Evolutionary conservation across 305 asterid species (phyloP).

Genomic region (Striga hermonthica): DNA sequence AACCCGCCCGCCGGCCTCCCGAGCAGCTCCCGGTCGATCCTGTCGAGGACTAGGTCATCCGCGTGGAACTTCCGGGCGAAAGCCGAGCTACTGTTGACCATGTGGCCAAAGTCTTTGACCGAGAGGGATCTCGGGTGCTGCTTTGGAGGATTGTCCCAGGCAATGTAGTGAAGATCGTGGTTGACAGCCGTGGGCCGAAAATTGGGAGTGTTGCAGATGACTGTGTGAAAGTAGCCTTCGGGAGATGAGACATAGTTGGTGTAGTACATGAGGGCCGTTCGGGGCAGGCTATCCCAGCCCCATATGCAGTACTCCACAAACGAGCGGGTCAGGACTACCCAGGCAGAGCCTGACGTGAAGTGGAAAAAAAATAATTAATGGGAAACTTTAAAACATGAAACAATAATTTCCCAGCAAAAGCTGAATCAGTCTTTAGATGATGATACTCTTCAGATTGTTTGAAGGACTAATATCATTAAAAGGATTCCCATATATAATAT

Average conservation of each 20-base stretch:
- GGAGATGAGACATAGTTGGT: slow-evolving; percentile 87
- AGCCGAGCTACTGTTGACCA: slow-evolving; percentile 90
- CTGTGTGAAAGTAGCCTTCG: slow-evolving; percentile 91
- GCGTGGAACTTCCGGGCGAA: slow-evolving; percentile 84
- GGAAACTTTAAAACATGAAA: too few relatives aligned
- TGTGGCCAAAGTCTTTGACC: slow-evolving; percentile 57
- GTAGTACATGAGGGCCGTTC: slow-evolving; percentile 89
- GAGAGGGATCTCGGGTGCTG: slow-evolving; percentile 79
- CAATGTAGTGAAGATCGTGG: slow-evolving; percentile 92
- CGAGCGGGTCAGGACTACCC: slow-evolving; percentile 84
- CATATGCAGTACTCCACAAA: slow-evolving; percentile 84
- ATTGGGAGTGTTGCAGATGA: slow-evolving; percentile 75
- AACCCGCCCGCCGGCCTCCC: slow-evolving; percentile 58
- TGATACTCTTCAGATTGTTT: too few relatives aligned
- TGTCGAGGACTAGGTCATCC: slow-evolving; percentile 76
- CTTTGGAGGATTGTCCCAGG: slow-evolving; percentile 96
- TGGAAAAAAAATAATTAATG: background rate
- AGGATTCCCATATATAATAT: too few relatives aligned
- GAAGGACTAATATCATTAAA: too few relatives aligned
- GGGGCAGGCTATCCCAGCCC: slow-evolving; percentile 94
- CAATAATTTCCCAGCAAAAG: too few relatives aligned
- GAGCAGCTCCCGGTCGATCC: slow-evolving; percentile 70
- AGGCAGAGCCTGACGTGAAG: slow-evolving; percentile 74
- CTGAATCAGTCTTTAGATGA: too few relatives aligned
- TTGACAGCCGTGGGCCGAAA: slow-evolving; percentile 70